Conservation (phyloP, 2,329 filamentous ascomycete species). For the Hypoxylon sp. region DNA sequence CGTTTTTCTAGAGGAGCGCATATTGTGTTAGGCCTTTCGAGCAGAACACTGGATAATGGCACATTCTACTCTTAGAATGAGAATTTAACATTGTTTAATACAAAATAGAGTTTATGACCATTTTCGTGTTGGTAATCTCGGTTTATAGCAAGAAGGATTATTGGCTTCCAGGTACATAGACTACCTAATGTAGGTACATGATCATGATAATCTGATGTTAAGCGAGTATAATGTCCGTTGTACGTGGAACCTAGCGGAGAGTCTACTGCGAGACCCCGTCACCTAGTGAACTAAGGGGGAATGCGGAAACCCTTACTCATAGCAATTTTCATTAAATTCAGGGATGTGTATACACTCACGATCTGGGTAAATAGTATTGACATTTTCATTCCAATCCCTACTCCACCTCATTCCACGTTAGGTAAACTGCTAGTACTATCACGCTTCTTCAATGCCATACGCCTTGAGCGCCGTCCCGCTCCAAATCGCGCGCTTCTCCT, state of each 20-base stretch:
- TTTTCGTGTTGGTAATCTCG: neutral
- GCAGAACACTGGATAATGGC: constrained; percentile 28
- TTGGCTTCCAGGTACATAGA: neutral
- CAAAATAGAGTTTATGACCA: neutral
- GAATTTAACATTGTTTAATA: constrained; percentile 12
- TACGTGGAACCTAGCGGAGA: neutral
- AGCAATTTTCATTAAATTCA: constrained; percentile 12
- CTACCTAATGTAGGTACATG: too few relatives aligned
- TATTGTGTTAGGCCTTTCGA: constrained; percentile 8
- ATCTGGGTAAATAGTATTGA: constrained; percentile 1
- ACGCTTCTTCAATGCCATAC: constrained; percentile 68
- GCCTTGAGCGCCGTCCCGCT: constrained; percentile 78
- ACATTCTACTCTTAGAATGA: constrained; percentile 8
- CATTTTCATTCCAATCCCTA: neutral
- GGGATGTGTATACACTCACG: constrained; percentile 3
- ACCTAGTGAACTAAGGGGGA: neutral
- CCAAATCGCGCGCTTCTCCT: constrained; percentile 78
- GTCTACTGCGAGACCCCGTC: neutral
- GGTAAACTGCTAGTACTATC: neutral
- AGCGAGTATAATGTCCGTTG: neutral
- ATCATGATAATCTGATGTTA: too few relatives aligned
- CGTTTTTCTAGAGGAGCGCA: constrained; percentile 35
- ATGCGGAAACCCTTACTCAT: neutral
- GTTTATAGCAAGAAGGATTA: neutral
- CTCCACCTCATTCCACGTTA: neutral